A percentile compares a stretch with the other conserved stretches of the same genome.
Conservation (phyloP, 148 eudicot species). For the Arctostaphylos glauca region DNA sequence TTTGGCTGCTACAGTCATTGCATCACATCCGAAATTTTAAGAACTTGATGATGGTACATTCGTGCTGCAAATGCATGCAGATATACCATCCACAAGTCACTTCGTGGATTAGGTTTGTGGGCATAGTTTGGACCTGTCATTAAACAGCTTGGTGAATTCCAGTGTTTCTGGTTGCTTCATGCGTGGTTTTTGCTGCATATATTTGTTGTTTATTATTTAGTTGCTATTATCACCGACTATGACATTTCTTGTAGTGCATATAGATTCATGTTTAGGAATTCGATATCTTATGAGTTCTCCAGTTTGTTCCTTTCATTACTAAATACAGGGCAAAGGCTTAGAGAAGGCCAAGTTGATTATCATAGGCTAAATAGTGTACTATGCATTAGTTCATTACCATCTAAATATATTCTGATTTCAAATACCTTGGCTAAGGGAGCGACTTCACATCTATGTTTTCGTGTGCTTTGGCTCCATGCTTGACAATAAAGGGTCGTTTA, state of each 20-base stretch:
- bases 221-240: not conserved
- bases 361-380: not conserved
- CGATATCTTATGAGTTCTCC: not conserved
- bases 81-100: not conserved
- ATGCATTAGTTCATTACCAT: not conserved
- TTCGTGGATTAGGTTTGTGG: not conserved
- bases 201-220: not conserved
- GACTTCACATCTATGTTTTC: not conserved
- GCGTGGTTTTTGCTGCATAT: not conserved
- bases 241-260: not conserved
- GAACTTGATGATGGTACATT: not conserved
- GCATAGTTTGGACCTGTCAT: not conserved
- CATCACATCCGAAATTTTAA: not conserved
- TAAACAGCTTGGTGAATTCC: not conserved
- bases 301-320: not conserved
- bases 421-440: not conserved
- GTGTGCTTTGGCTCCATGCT: not conserved
- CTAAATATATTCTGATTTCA: not conserved
- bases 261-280: not conserved
- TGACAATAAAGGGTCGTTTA: not conserved
- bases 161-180: not conserved
- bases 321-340: not conserved
- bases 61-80: not conserved
- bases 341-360: not conserved
- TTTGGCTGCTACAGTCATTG: not conserved